A percentile compares a stretch with the other conserved stretches of the same genome.
Conservation (phyloP, 2,329 filamentous ascomycete genomes). For the Penicillium frequentans region DNA sequence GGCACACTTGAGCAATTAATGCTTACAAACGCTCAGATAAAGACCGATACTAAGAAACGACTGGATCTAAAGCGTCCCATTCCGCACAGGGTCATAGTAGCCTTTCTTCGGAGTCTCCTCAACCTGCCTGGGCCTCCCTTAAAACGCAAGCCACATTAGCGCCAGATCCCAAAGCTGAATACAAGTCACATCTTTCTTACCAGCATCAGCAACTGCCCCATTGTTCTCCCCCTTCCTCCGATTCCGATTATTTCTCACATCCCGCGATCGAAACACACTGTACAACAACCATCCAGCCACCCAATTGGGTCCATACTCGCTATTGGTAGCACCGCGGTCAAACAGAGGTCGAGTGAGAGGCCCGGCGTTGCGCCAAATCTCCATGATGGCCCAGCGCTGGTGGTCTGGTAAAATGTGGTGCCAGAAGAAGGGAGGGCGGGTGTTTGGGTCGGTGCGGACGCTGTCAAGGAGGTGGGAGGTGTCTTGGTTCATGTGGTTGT, state of each 20-base stretch:
- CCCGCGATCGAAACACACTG: slow-evolving; percentile 49
- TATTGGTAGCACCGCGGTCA: slow-evolving; percentile 40
- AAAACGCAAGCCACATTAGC: not conserved
- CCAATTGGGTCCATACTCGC: slow-evolving; percentile 49
- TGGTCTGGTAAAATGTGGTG: slow-evolving; percentile 47
- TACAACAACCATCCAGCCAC: slow-evolving; percentile 49
- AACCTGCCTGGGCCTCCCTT: slow-evolving; percentile 18
- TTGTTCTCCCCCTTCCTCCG: slow-evolving; percentile 37
- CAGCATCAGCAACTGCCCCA: slow-evolving; percentile 15
- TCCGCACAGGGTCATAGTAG: slow-evolving; percentile 45
- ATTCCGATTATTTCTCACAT: slow-evolving; percentile 49
- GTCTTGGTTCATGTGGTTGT: slow-evolving; percentile 44
- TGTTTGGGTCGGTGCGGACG: slow-evolving; percentile 37
- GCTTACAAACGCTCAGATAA: slow-evolving; percentile 1
- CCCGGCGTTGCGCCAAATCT: slow-evolving; percentile 43
- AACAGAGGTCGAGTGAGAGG: slow-evolving; percentile 41
- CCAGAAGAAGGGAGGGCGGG: slow-evolving; percentile 47
- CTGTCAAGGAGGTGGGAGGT: slow-evolving; percentile 42
- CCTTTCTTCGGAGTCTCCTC: slow-evolving; percentile 33
- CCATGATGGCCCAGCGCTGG: slow-evolving; percentile 43
- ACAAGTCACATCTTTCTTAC: not conserved
- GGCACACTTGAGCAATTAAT: not conserved
- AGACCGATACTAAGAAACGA: not conserved
- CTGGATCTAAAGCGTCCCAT: slow-evolving; percentile 29
- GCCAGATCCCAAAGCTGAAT: not conserved